Base-by-base conservation (phyloP, 2,329 filamentous ascomycete genomes). In the Colletotrichum destructivum region DNA sequence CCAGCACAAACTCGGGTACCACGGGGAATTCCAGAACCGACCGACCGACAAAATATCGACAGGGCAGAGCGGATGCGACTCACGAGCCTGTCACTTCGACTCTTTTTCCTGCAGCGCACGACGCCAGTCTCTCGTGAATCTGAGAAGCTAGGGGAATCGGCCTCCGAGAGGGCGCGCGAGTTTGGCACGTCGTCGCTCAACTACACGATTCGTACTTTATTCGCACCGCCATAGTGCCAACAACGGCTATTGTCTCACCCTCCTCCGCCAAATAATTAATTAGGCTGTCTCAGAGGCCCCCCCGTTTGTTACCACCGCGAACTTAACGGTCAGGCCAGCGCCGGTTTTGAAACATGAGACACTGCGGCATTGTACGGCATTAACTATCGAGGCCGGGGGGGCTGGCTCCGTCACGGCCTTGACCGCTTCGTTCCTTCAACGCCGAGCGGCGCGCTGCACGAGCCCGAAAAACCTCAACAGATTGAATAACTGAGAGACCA, bases 21-120 rank as follows among this genome's bases (percentile, higher is more conserved):
- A 71, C 69, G 69, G 69, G 65, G 57, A 71, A 68, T 71, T 71
- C 64, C 69, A 71, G 69, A 68, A 62, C 64, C 46, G 64, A 71
- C 44, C 52, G 57, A 52, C 69, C 64, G 69, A 71, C 69, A 59
- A 23, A 71, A 67, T 71, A 68, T 71, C 69, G 69, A 67, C 69
- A 68, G 57, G 69, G 69, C 69, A 67, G 64, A 71, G 38, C 35
- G 56, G 44, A 52, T 31, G 57, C 9, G 44, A 61, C 26, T 26
- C 26, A 44, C 64, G 57, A 52, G 64, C 64, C 52, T 59, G 64
- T 62, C 42, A 67, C 8, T 66, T 63, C 42, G 62, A 51, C 62
- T 68, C 63, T 42, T 51, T 51, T 44, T 68, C 57, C 51, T 71
- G 64, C 57, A 52, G 38, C 38, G 52, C 44, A 44, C 44, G 60